A percentile compares a stretch with the other conserved stretches of the same genome.
Evolutionary conservation across 176 grass and related monocot genomes (phyloP).

Genomic region (Dactylis glomerata): DNA sequence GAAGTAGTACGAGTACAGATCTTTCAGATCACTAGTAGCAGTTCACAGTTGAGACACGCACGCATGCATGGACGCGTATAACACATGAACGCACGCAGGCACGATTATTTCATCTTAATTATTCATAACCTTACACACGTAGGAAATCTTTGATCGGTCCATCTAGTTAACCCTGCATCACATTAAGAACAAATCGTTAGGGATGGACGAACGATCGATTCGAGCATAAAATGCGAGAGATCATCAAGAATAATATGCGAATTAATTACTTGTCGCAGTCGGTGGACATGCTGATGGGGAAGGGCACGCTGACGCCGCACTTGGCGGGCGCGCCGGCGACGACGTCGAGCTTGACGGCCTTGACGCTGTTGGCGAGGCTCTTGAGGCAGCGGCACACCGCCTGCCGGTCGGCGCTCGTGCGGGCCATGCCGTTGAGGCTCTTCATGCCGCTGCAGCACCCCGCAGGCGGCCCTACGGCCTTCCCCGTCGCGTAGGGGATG

Average conservation of each 20-base stretch:
- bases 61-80: not conserved
- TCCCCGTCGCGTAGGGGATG: slow-evolving; percentile 36
- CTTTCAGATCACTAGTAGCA: too few relatives aligned
- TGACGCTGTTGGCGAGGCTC: slow-evolving; percentile 22
- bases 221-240: not conserved
- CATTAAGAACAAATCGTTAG: not conserved
- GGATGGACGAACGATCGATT: not conserved
- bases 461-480: not conserved
- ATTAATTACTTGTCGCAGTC: slow-evolving; percentile 48
- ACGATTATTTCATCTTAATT: not conserved
- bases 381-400: slow-evolving; percentile 32
- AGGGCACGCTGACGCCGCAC: slow-evolving; percentile 37
- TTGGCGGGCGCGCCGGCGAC: slow-evolving; percentile 28
- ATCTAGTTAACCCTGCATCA: not conserved
- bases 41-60: too few relatives aligned
- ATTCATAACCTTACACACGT: not conserved
- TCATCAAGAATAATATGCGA: not conserved
- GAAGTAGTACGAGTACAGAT: too few relatives aligned
- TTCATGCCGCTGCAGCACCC: slow-evolving; percentile 41
- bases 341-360: not conserved
- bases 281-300: slow-evolving; percentile 44
- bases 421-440: not conserved
- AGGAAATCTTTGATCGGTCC: not conserved
- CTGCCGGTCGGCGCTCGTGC: slow-evolving; percentile 12
- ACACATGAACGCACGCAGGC: not conserved